Conservation (phyloP, 208 protist genomes). For the Trypanosoma platydactyli region DNA sequence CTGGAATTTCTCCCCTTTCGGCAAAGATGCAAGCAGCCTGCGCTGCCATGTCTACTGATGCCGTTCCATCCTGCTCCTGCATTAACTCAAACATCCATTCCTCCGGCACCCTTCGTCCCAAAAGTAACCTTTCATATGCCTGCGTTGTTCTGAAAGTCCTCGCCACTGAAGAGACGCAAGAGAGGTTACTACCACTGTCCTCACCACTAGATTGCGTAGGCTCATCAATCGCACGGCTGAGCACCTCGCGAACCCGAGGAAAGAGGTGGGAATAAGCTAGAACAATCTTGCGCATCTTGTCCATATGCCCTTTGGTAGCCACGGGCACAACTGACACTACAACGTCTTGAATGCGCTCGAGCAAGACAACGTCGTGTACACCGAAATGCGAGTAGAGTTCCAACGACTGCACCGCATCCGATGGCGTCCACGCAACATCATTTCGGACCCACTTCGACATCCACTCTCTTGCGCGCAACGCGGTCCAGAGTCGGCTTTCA, state of each 20-base stretch:
- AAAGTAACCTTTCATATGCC: constrained; percentile 27
- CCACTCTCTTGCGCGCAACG: constrained; percentile 12
- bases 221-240: too few relatives aligned
- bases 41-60: constrained; percentile 18
- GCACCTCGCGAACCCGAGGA: constrained; percentile 2
- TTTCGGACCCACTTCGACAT: constrained; percentile 10
- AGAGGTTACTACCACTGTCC: neutral
- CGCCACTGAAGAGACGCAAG: constrained; percentile 11
- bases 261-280: constrained; percentile 18
- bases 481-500: constrained; percentile 1
- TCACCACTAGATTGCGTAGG: neutral
- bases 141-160: constrained; percentile 18
- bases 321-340: constrained; percentile 4
- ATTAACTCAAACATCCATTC: constrained; percentile 32
- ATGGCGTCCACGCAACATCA: constrained; percentile 9
- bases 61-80: constrained; percentile 20
- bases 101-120: constrained; percentile 23
- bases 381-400: constrained; percentile 29
- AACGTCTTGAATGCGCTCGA: constrained; percentile 22
- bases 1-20: constrained; percentile 28
- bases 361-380: constrained; percentile 34
- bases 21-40: constrained; percentile 27
- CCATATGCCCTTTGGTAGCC: constrained; percentile 10
- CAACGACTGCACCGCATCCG: constrained; percentile 21
- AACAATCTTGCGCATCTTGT: constrained; percentile 23